Conservation (phyloP, 805 yeast species). For the Candida dajiaensis region DNA sequence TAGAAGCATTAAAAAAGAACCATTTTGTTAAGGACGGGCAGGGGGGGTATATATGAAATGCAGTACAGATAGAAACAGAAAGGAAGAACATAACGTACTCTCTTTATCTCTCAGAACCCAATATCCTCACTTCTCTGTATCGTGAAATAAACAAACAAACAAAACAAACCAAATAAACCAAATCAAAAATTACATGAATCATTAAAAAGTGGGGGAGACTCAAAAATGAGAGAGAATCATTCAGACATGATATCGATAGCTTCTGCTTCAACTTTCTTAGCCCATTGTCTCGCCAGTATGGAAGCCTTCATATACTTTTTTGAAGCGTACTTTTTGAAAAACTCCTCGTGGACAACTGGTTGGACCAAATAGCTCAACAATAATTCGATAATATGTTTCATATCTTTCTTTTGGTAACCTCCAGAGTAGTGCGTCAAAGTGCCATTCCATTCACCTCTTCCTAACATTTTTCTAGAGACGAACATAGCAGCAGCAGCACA, state of each 20-base stretch:
- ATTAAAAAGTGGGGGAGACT: not conserved
- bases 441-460: constrained; percentile 70
- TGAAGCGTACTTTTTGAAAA: constrained; percentile 86
- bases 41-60: not conserved
- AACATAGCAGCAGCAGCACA: constrained; percentile 88
- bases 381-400: constrained; percentile 65
- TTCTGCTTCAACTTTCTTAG: constrained; percentile 42
- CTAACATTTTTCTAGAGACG: constrained; percentile 66
- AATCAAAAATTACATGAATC: not conserved
- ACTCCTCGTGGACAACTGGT: constrained; percentile 85
- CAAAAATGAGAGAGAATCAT: not conserved
- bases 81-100: not conserved
- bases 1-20: not conserved
- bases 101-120: not conserved
- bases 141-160: not conserved
- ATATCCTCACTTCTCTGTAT: not conserved
- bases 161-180: not conserved
- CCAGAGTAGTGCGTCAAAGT: constrained; percentile 88
- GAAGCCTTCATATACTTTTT: constrained; percentile 83
- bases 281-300: constrained; percentile 77
- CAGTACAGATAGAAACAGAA: too few relatives aligned
- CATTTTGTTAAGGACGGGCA: too few relatives aligned
- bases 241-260: constrained; percentile 10
- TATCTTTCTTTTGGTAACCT: constrained; percentile 70
- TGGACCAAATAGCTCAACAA: constrained; percentile 70